A percentile compares a stretch with the other conserved stretches of the same genome.
Evolutionary conservation across 345 rosid genomes (phyloP).

Genomic region (Eucalyptus sp.): DNA sequence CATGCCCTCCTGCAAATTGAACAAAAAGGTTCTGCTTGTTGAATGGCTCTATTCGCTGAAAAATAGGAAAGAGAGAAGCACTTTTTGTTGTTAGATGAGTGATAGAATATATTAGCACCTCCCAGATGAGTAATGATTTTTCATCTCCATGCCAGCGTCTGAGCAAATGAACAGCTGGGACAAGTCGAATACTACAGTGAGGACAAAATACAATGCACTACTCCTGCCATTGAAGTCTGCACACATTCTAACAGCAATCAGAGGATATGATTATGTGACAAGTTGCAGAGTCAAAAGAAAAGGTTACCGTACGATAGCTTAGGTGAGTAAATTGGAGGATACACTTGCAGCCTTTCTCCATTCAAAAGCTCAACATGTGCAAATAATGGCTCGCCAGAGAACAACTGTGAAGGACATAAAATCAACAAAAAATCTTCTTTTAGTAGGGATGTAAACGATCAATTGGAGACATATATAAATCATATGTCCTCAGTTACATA

Average conservation of each 20-base stretch:
- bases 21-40: background rate
- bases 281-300: background rate
- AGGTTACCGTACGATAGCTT: slow-evolving; percentile 45
- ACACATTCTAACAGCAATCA: slow-evolving; percentile 7
- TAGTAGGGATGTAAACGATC: background rate
- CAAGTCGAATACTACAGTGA: slow-evolving; percentile 77
- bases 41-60: background rate
- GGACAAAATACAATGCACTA: slow-evolving; percentile 71
- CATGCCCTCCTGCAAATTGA: slow-evolving; percentile 39
- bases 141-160: slow-evolving; percentile 61
- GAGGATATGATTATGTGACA: background rate
- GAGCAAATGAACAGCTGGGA: slow-evolving; percentile 72
- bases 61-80: background rate
- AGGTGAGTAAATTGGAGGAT: slow-evolving; percentile 68
- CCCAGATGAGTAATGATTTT: slow-evolving; percentile 63
- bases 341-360: slow-evolving; percentile 47
- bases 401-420: slow-evolving; percentile 31
- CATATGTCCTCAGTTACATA: slow-evolving; percentile 3
- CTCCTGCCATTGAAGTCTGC: slow-evolving; percentile 74
- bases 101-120: slow-evolving; percentile 29
- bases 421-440: background rate
- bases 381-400: slow-evolving; percentile 72
- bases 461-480: background rate
- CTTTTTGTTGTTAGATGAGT: slow-evolving; percentile 86
- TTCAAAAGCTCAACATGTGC: slow-evolving; percentile 46